Percentiles rank a stretch among this genome's conserved stretches.
Evolutionary conservation across 2,329 filamentous ascomycete genomes (phyloP).

Genomic region (Aspergillus hortae): DNA sequence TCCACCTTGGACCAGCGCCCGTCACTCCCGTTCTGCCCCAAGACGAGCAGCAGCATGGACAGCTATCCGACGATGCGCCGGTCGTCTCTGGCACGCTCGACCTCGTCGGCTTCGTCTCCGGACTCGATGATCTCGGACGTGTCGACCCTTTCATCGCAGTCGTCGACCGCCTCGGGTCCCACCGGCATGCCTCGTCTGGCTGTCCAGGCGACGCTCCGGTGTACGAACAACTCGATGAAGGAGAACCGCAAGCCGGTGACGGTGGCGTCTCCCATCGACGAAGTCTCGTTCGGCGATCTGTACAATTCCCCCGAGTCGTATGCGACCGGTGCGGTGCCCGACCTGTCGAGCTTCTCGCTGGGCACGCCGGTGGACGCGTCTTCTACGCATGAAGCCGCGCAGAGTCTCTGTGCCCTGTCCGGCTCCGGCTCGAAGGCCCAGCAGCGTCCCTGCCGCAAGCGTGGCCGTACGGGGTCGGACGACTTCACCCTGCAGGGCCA

Average conservation of each 20-base stretch:
- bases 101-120: conserved; percentile 54
- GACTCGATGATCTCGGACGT: conserved; percentile 62
- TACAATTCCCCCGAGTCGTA: conserved; percentile 36
- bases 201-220: conserved; percentile 39
- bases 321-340: conserved; percentile 24
- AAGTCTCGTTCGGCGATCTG: conserved; percentile 29
- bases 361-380: conserved; percentile 26
- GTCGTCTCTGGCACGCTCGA: conserved; percentile 49
- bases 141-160: conserved; percentile 51
- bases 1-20: conserved; percentile 53
- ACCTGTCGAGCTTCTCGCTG: conserved; percentile 35
- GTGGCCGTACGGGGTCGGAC: conserved; percentile 38
- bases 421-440: conserved; percentile 25
- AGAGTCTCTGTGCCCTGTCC: conserved; percentile 40
- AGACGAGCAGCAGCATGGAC: conserved; percentile 42
- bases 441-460: conserved; percentile 31
- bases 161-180: conserved; percentile 37
- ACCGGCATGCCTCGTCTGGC: conserved; percentile 31
- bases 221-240: conserved; percentile 36
- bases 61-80: conserved; percentile 48
- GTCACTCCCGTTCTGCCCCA: conserved; percentile 31
- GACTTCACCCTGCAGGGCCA: conserved; percentile 36
- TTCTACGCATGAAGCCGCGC: conserved; percentile 36
- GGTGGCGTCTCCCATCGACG: conserved; percentile 38
- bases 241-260: conserved; percentile 33